phyloP scores from a whole-genome alignment of 1,284 basidiomycete species.

The Malassezia obtusa region DNA sequence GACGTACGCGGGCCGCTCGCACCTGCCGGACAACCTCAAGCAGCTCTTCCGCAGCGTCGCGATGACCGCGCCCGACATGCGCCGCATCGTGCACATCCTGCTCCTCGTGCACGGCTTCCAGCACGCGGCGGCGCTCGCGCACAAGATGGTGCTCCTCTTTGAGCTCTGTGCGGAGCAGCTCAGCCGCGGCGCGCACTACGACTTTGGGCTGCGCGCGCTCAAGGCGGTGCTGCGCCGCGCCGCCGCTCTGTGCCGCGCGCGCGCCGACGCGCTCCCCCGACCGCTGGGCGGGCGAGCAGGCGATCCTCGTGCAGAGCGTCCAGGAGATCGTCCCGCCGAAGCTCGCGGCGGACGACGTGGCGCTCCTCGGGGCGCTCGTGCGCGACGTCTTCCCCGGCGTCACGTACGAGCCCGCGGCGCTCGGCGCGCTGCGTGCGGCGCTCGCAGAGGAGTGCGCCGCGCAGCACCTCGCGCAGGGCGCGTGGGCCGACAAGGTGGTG shows the following conservation, averaged over 20 bases:
- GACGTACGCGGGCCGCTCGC: slow-evolving; percentile 93
- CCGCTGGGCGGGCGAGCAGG: slow-evolving; percentile 59
- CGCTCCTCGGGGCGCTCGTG: slow-evolving; percentile 80
- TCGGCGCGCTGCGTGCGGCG: slow-evolving; percentile 69
- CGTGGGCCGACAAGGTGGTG: slow-evolving; percentile 89
- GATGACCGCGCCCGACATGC: slow-evolving; percentile 95
- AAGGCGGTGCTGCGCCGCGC: slow-evolving; percentile 94
- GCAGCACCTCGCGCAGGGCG: slow-evolving; percentile 70
- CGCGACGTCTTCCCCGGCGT: slow-evolving; percentile 96
- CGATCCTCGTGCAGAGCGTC: slow-evolving; percentile 97
- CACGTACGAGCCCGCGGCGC: slow-evolving; percentile 76
- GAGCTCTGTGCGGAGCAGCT: slow-evolving; percentile 94
- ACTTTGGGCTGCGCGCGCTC: slow-evolving; percentile 93
- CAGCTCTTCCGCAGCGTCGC: slow-evolving; percentile 93
- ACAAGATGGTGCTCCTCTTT: slow-evolving; percentile 98
- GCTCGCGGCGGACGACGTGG: slow-evolving; percentile 91
- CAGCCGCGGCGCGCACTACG: slow-evolving; percentile 94
- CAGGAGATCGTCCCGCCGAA: slow-evolving; percentile 98
- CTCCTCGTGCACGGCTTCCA: slow-evolving; percentile 98
- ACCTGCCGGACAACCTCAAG: slow-evolving; percentile 88
- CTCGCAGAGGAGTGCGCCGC: slow-evolving; percentile 80
- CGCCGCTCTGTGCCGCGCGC: slow-evolving; percentile 88
- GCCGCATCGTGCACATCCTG: slow-evolving; percentile 98
- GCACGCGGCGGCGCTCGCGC: slow-evolving; percentile 85
- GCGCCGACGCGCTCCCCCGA: slow-evolving; percentile 5